Evolutionary conservation across 257 asterid species (phyloP).

Genomic region (Salvia miltiorrhiza): DNA sequence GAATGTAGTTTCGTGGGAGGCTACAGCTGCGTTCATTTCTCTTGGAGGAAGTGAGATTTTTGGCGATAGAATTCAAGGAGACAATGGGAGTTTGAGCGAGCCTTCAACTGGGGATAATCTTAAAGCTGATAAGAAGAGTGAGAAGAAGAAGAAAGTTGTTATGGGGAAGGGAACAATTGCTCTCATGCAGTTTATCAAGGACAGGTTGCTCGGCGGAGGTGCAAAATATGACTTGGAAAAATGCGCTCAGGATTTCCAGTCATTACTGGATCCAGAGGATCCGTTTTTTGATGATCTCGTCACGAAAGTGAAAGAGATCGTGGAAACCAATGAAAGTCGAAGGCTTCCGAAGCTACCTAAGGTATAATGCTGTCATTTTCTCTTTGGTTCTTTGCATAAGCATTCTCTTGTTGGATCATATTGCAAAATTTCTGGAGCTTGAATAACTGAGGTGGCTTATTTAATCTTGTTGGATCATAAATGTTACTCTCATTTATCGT

Average conservation of each 20-base stretch:
- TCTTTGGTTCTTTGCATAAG: not conserved
- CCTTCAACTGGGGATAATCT: constrained; percentile 30
- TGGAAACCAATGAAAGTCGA: constrained; percentile 84
- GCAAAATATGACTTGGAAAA: constrained; percentile 36
- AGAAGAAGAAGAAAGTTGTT: constrained; percentile 67
- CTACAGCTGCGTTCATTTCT: constrained; percentile 52
- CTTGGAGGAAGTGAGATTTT: constrained; percentile 55
- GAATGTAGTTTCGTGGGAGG: constrained; percentile 77
- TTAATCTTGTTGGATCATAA: too few relatives aligned
- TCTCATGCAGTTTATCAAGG: constrained; percentile 68
- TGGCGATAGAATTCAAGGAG: constrained; percentile 17
- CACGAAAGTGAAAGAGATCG: constrained; percentile 74
- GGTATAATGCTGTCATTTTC: constrained; percentile 41
- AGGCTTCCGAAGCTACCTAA: constrained; percentile 95
- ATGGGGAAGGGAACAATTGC: constrained; percentile 74
- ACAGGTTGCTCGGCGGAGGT: constrained; percentile 35
- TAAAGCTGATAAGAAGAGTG: constrained; percentile 42
- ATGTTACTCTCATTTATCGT: not conserved
- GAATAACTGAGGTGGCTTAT: not conserved
- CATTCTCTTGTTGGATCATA: not conserved
- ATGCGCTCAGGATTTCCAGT: constrained; percentile 31
- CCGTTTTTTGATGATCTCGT: constrained; percentile 43
- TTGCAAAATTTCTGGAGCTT: not conserved
- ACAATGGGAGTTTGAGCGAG: constrained; percentile 28
- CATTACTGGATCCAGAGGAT: constrained; percentile 52